A percentile compares a stretch with the other conserved stretches of the same genome.
Evolutionary conservation across 768 basidiomycete species (phyloP).

Genomic region (Leccinum rimulosum): DNA sequence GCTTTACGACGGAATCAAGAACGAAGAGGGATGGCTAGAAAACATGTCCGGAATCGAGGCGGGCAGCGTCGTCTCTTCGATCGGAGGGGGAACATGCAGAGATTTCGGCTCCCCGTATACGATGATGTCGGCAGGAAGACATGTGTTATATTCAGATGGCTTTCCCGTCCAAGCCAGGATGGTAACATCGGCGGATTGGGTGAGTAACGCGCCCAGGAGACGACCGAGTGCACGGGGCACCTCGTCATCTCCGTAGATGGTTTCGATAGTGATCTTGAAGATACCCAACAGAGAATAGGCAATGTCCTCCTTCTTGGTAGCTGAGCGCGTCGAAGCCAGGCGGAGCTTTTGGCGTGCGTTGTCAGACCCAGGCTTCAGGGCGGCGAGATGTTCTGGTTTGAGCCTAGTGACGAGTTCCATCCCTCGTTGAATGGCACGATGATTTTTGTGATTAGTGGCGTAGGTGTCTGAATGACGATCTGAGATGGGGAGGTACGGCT

Average conservation of each 20-base stretch:
- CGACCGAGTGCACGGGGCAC: constrained; percentile 21
- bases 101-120: constrained; percentile 13
- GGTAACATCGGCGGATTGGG: constrained; percentile 12
- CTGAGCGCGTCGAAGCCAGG: constrained; percentile 20
- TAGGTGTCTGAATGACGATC: neutral
- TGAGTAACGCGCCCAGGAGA: constrained; percentile 17
- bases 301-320: constrained; percentile 25
- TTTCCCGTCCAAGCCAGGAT: constrained; percentile 22
- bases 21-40: neutral
- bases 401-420: constrained; percentile 17
- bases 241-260: constrained; percentile 25
- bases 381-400: constrained; percentile 6
- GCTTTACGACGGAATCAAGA: constrained; percentile 7
- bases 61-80: constrained; percentile 9
- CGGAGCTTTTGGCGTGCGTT: constrained; percentile 16
- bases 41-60: neutral
- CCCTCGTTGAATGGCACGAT: constrained; percentile 17
- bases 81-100: constrained; percentile 5
- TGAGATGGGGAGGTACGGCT: constrained; percentile 14
- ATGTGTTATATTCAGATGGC: constrained; percentile 23
- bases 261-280: constrained; percentile 18
- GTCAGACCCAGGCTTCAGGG: constrained; percentile 14
- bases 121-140: constrained; percentile 19
- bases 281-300: constrained; percentile 29
- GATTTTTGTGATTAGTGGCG: constrained; percentile 19